A percentile compares a stretch with the other conserved stretches of the same genome.
These are phyloP conservation scores for Alternaria novae-zelandiae DNA, from an alignment of 2,329 filamentous ascomycete species.

Conservation along the genomic window DNA sequence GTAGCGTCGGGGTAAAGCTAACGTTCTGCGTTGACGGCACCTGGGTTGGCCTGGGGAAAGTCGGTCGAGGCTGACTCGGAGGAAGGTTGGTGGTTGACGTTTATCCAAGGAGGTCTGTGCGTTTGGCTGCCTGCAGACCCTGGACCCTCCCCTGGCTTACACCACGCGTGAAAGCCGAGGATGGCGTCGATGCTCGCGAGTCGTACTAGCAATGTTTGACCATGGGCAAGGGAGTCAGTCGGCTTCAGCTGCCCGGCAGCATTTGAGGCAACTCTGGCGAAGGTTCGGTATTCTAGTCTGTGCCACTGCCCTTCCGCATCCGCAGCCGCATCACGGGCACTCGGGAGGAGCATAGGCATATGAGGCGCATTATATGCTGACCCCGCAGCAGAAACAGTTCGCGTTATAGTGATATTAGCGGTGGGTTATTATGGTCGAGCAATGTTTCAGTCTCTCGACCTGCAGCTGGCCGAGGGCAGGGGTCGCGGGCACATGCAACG, in stretches of 20 bases:
- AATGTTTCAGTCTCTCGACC: slow-evolving; percentile 18
- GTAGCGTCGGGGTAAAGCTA: slow-evolving; percentile 2
- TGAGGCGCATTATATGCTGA: background rate
- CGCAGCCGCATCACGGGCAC: background rate
- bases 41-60: slow-evolving; percentile 3
- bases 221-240: background rate
- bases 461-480: slow-evolving; percentile 10
- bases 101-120: slow-evolving; percentile 3
- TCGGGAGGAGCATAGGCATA: background rate
- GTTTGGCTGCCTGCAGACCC: background rate
- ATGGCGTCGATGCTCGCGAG: background rate
- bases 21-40: background rate
- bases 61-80: slow-evolving; percentile 12
- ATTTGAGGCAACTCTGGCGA: slow-evolving; percentile 4
- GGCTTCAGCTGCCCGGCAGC: background rate
- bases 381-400: slow-evolving; percentile 18
- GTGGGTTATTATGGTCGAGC: slow-evolving; percentile 13
- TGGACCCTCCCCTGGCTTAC: background rate
- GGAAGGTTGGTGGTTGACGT: slow-evolving; percentile 5
- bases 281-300: background rate
- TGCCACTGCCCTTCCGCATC: background rate
- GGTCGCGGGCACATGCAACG: slow-evolving; percentile 1
- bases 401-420: slow-evolving; percentile 15
- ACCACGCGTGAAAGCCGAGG: background rate
- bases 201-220: background rate